phyloP scores from a whole-genome alignment of 495 filamentous ascomycete species.

The Penicillium coffeae region DNA sequence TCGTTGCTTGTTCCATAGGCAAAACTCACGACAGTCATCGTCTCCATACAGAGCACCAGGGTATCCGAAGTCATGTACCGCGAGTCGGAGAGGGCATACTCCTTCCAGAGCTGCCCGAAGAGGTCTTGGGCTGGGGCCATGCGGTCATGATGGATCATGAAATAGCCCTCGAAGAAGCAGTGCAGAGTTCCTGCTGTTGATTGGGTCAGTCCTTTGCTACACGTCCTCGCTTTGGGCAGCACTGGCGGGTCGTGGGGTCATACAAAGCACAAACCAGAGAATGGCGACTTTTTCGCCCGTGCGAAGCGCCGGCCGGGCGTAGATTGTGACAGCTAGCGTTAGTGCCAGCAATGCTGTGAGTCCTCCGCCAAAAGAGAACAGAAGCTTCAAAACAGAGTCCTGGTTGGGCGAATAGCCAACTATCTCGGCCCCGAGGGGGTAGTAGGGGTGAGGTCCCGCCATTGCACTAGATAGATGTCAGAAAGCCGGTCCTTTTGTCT shows the following conservation, averaged over 20 bases:
- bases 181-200: conserved; percentile 61
- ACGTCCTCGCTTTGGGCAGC: background rate
- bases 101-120: conserved; percentile 83
- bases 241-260: conserved; percentile 16
- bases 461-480: conserved; percentile 5
- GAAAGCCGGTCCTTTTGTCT: too few species aligned
- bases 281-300: conserved; percentile 51
- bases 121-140: conserved; percentile 59
- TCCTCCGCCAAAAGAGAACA: conserved; percentile 49
- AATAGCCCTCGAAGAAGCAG: conserved; percentile 85
- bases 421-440: conserved; percentile 60
- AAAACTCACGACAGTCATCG: conserved; percentile 68
- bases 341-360: conserved; percentile 48
- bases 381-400: conserved; percentile 49
- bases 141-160: conserved; percentile 58
- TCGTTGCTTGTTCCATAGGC: too few species aligned
- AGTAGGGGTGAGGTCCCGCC: conserved; percentile 60
- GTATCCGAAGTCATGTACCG: conserved; percentile 75
- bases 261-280: conserved; percentile 66
- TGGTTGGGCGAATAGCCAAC: conserved; percentile 60
- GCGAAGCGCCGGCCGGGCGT: conserved; percentile 43
- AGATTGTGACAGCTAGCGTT: conserved; percentile 46
- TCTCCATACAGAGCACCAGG: conserved; percentile 82
- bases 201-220: conserved; percentile 5
- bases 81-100: conserved; percentile 80